Evolutionary conservation across 371 early-diverging fungal genomes (phyloP).

Genomic region (Mortierella sp.): DNA sequence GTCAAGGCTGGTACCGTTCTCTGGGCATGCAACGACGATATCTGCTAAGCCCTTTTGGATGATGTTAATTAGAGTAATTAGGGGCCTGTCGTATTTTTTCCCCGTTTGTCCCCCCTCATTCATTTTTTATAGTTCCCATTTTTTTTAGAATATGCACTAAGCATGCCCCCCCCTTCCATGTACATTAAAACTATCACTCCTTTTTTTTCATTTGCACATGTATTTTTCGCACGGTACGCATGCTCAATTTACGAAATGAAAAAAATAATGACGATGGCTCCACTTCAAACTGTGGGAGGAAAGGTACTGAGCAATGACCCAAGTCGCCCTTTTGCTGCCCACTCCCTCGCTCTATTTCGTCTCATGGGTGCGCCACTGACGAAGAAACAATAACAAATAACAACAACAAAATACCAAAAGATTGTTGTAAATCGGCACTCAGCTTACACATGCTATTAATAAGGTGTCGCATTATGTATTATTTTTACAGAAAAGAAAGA

Average conservation of each 20-base stretch:
- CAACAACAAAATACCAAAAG: not conserved
- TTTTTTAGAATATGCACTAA: too few relatives aligned
- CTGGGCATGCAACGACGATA: slow-evolving; percentile 34
- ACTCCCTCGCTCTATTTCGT: not conserved
- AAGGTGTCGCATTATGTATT: too few relatives aligned
- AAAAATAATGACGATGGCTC: not conserved
- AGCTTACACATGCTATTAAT: too few relatives aligned
- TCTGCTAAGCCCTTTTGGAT: slow-evolving; percentile 23
- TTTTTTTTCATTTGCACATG: not conserved
- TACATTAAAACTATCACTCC: too few relatives aligned
- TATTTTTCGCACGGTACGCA: not conserved
- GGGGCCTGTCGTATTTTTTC: too few relatives aligned
- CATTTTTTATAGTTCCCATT: not conserved
- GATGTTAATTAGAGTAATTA: too few relatives aligned
- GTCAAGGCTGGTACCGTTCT: slow-evolving; percentile 20
- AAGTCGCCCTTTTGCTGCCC: not conserved
- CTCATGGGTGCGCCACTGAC: not conserved
- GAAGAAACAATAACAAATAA: not conserved
- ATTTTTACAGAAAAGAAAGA: too few relatives aligned
- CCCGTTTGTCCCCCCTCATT: not conserved
- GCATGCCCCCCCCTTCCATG: too few relatives aligned
- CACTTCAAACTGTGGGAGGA: not conserved
- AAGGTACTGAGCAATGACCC: not conserved
- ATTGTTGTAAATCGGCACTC: too few relatives aligned
- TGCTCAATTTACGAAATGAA: not conserved